These are phyloP conservation scores for Lactarius evosmus DNA, from an alignment of 768 basidiomycete species.

Conservation along the genomic window DNA sequence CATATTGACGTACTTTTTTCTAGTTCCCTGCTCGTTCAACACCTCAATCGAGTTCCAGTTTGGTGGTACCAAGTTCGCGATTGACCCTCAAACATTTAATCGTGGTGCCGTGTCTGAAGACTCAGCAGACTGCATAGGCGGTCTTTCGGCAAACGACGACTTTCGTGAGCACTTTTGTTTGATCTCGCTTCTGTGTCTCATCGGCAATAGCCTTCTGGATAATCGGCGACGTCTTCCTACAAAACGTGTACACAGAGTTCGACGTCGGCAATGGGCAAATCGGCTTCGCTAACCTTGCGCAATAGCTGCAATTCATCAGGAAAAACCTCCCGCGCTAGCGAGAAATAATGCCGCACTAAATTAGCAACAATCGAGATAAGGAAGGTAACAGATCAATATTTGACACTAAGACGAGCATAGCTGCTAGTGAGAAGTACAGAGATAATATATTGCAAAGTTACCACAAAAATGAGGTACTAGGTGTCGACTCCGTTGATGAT, in stretches of 20 bases:
- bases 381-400: no score
- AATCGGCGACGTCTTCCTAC: conserved; percentile 12
- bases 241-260: conserved; percentile 14
- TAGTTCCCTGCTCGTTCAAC: conserved; percentile 28
- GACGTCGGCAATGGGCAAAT: conserved; percentile 20
- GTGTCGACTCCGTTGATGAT: no score
- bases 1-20: conserved; percentile 3
- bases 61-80: conserved; percentile 30
- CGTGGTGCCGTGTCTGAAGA: conserved; percentile 29
- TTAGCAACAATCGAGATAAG: no score
- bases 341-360: no score
- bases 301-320: no score
- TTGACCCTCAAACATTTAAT: conserved; percentile 32
- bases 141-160: conserved; percentile 10
- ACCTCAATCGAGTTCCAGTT: conserved; percentile 33
- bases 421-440: no score
- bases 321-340: no score
- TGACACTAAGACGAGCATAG: no score
- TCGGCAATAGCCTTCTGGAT: neutral
- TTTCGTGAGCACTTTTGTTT: conserved; percentile 2
- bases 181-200: neutral
- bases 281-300: conserved; percentile 19
- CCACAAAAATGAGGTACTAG: neutral
- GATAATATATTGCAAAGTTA: no score
- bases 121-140: conserved; percentile 25